phyloP scores from a whole-genome alignment of 129 eudicot genomes.

The carrot (Daucus carota) region DNA sequence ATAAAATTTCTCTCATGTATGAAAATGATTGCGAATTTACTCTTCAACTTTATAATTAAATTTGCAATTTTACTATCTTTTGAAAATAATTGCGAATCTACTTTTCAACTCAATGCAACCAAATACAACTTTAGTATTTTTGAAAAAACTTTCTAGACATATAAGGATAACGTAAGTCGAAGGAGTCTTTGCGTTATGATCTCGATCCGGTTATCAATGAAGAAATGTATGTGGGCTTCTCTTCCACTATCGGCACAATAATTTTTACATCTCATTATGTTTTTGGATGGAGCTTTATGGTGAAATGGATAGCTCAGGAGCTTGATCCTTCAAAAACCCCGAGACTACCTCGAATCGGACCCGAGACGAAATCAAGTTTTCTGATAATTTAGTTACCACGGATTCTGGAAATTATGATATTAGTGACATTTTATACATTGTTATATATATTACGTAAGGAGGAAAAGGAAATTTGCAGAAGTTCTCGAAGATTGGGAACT shows the following conservation, averaged over 20 bases:
- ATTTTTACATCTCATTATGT: conserved; percentile 12
- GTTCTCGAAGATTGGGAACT: conserved; percentile 30
- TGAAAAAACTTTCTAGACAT: no score
- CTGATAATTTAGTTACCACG: neutral
- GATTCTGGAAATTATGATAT: neutral
- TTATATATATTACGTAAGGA: conserved; percentile 3
- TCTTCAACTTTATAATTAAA: no score
- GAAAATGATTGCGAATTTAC: no score
- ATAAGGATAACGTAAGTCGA: no score
- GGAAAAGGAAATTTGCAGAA: conserved; percentile 26
- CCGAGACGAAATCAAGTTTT: neutral
- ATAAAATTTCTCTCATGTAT: no score
- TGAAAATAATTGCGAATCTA: no score
- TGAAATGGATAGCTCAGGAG: conserved; percentile 7
- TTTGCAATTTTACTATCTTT: no score
- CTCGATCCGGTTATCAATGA: conserved; percentile 14
- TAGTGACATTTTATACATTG: neutral
- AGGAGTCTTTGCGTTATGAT: conserved; percentile 9
- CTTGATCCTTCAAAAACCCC: conserved; percentile 23
- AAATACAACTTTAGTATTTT: no score
- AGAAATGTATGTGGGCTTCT: no score
- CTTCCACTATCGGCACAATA: conserved; percentile 4
- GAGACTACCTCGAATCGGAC: conserved; percentile 6
- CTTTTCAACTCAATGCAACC: no score
- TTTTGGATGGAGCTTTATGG: conserved; percentile 26